Conservation (phyloP, 352 stramenopile genomes). For the Aphanomyces invadans region DNA sequence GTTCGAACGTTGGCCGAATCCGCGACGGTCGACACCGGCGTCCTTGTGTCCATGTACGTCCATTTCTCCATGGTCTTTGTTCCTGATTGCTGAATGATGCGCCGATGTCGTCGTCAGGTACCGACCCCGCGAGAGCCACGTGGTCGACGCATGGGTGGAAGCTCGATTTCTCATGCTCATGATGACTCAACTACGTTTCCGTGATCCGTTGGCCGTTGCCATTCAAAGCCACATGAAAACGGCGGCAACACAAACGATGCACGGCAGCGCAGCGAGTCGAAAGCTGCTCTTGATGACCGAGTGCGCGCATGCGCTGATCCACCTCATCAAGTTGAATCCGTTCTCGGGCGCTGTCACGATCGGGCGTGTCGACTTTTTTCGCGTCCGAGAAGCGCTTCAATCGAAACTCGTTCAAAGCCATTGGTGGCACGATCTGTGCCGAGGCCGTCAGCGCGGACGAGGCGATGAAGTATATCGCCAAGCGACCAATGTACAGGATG, state of each 20-base stretch:
- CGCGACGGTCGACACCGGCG: neutral
- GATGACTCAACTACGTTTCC: constrained; percentile 23
- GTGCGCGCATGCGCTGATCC: constrained; percentile 39
- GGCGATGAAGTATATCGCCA: constrained; percentile 69
- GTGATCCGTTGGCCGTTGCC: constrained; percentile 1
- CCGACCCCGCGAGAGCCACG: constrained; percentile 9
- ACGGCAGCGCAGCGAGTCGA: constrained; percentile 13
- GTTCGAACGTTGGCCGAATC: constrained; percentile 13
- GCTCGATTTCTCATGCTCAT: constrained; percentile 59
- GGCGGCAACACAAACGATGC: neutral
- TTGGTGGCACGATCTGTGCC: constrained; percentile 51
- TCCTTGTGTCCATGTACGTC: constrained; percentile 12
- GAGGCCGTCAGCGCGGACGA: constrained; percentile 51
- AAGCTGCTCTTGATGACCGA: constrained; percentile 20
- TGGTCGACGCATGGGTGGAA: constrained; percentile 49
- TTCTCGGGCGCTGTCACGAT: constrained; percentile 66
- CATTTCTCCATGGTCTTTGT: too few relatives aligned
- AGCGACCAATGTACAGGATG: constrained; percentile 27
- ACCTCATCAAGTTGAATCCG: constrained; percentile 52
- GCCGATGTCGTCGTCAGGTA: constrained; percentile 25
- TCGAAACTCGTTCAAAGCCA: constrained; percentile 46
- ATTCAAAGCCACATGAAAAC: constrained; percentile 21
- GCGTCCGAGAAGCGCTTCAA: constrained; percentile 42
- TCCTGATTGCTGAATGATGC: too few relatives aligned
- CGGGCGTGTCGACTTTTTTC: constrained; percentile 58